These are phyloP conservation scores for Fibroporia radiculosa DNA, from an alignment of 768 basidiomycete species.

Conservation along the genomic window DNA sequence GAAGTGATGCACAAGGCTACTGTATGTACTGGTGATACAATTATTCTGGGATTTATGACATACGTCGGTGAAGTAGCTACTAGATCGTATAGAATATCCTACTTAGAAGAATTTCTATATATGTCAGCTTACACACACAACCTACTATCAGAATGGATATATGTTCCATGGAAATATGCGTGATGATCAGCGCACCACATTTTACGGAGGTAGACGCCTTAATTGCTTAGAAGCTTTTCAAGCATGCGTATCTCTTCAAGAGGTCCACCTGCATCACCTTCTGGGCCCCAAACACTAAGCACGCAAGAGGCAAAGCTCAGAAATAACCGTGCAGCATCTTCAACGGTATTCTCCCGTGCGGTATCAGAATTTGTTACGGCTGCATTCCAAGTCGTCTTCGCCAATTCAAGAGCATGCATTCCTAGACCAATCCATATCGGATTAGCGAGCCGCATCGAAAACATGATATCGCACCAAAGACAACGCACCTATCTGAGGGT, in stretches of 20 bases:
- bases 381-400: slow-evolving; percentile 74
- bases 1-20: too few relatives aligned
- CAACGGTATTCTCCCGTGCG: slow-evolving; percentile 1
- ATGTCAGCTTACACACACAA: neutral
- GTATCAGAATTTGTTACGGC: slow-evolving; percentile 24
- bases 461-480: neutral
- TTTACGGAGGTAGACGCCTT: neutral
- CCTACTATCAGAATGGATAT: neutral
- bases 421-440: slow-evolving; percentile 35
- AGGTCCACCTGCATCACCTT: slow-evolving; percentile 60
- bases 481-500: slow-evolving; percentile 74
- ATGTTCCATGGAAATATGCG: neutral
- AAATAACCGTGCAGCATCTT: slow-evolving; percentile 23
- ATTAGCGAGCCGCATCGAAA: neutral
- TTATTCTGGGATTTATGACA: too few relatives aligned
- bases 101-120: neutral
- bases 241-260: slow-evolving; percentile 44
- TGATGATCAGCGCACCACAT: neutral
- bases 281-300: slow-evolving; percentile 42
- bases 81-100: neutral
- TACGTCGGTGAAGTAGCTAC: neutral
- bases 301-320: slow-evolving; percentile 35
- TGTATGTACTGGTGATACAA: too few relatives aligned
- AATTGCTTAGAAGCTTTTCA: slow-evolving; percentile 27
- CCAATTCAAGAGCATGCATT: slow-evolving; percentile 66